Evolutionary conservation across 2,329 filamentous ascomycete genomes (phyloP).

Genomic region (Thelonectria blattea): DNA sequence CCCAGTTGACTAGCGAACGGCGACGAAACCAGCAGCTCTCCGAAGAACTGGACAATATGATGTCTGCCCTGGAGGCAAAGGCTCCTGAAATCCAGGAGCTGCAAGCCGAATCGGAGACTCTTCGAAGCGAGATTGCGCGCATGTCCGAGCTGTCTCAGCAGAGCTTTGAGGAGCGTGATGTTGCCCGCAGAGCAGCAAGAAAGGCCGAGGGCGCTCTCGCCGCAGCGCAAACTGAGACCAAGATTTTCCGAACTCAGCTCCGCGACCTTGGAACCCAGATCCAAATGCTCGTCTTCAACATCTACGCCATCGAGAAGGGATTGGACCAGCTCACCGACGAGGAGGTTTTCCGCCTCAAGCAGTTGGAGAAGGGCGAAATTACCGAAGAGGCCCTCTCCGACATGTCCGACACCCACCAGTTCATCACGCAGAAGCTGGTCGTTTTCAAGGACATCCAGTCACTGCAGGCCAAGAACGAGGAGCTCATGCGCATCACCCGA

Average conservation of each 20-base stretch:
- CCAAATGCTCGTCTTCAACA: constrained; percentile 87
- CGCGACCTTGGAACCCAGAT: constrained; percentile 90
- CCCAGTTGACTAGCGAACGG: constrained; percentile 75
- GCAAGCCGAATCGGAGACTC: constrained; percentile 77
- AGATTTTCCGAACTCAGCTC: constrained; percentile 83
- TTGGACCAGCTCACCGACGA: constrained; percentile 72
- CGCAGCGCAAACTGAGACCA: constrained; percentile 69
- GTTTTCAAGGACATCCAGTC: constrained; percentile 86
- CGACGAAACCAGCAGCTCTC: constrained; percentile 76
- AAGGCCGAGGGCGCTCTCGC: constrained; percentile 78
- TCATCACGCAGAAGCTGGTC: constrained; percentile 89
- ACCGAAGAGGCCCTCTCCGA: constrained; percentile 73
- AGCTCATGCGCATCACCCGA: constrained; percentile 81
- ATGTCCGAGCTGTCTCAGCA: constrained; percentile 86
- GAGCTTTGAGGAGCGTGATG: constrained; percentile 79
- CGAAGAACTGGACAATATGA: constrained; percentile 82
- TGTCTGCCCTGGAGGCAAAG: constrained; percentile 82
- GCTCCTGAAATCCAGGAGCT: constrained; percentile 89
- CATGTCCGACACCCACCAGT: constrained; percentile 82
- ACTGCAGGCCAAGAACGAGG: constrained; percentile 85
- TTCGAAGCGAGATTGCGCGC: constrained; percentile 81
- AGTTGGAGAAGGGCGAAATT: constrained; percentile 77
- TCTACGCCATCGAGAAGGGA: constrained; percentile 82
- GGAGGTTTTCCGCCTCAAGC: constrained; percentile 77
- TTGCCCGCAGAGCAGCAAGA: constrained; percentile 76